Conservation (phyloP, 306 rosid species). For the Trifolium dubium region DNA sequence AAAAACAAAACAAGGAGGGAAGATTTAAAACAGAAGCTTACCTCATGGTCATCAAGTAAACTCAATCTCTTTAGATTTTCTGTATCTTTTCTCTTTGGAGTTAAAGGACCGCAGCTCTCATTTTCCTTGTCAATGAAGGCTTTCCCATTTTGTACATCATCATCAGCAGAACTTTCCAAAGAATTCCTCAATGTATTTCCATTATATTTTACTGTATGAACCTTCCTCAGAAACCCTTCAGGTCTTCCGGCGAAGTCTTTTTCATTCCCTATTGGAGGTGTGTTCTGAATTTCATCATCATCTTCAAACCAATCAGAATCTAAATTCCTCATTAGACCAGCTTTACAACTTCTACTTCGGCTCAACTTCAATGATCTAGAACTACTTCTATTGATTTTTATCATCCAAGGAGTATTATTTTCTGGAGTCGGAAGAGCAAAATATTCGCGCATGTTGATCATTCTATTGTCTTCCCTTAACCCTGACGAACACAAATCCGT, state of each 20-base stretch:
- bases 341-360: slow-evolving; percentile 84
- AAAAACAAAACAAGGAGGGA: slow-evolving; percentile 18
- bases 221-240: slow-evolving; percentile 53
- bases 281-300: slow-evolving; percentile 57
- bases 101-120: slow-evolving; percentile 35
- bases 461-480: slow-evolving; percentile 46
- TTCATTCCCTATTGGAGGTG: slow-evolving; percentile 67
- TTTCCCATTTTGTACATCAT: slow-evolving; percentile 45
- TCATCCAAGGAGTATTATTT: slow-evolving; percentile 50
- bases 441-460: slow-evolving; percentile 44
- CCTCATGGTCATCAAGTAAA: slow-evolving; percentile 55
- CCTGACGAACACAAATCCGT: slow-evolving; percentile 47
- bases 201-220: slow-evolving; percentile 49
- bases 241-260: slow-evolving; percentile 70
- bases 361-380: slow-evolving; percentile 49
- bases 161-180: slow-evolving; percentile 40
- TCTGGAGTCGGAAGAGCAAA: slow-evolving; percentile 57
- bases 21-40: slow-evolving; percentile 41
- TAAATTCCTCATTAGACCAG: slow-evolving; percentile 56
- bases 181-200: slow-evolving; percentile 50
- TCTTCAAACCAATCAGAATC: slow-evolving; percentile 61
- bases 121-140: slow-evolving; percentile 45
- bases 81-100: slow-evolving; percentile 46
- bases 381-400: slow-evolving; percentile 42
- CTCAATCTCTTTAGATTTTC: slow-evolving; percentile 40